Conservation (phyloP, 805 yeast genomes). For the Candida easanensis region DNA sequence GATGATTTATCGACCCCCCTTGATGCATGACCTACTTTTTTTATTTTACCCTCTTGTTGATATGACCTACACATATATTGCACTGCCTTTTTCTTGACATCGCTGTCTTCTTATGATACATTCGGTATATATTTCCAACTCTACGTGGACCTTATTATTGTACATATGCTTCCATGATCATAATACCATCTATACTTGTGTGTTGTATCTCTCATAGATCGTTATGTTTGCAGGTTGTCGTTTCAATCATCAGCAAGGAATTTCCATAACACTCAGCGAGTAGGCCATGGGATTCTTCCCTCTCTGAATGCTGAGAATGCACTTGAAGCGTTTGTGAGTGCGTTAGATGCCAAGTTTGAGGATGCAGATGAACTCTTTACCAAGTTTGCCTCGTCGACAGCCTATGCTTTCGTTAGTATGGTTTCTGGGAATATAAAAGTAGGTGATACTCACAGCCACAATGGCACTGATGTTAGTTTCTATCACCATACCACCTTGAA, state of each 20-base stretch:
- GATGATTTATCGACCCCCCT: background rate
- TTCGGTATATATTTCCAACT: background rate
- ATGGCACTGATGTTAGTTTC: slow-evolving; percentile 84
- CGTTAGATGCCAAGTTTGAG: slow-evolving; percentile 26
- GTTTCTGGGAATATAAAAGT: background rate
- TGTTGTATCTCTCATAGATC: background rate
- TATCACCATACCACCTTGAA: slow-evolving; percentile 97
- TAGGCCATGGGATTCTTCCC: slow-evolving; percentile 28
- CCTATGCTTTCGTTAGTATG: slow-evolving; percentile 26
- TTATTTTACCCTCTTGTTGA: background rate
- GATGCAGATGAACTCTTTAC: slow-evolving; percentile 14
- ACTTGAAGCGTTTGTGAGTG: slow-evolving; percentile 30
- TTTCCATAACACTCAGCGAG: slow-evolving; percentile 5
- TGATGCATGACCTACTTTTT: background rate
- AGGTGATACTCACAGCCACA: slow-evolving; percentile 45
- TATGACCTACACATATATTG: background rate
- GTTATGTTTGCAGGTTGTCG: background rate
- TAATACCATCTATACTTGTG: background rate
- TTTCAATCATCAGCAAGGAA: background rate
- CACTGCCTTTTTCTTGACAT: no score
- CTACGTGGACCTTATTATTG: background rate
- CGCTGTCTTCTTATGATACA: no score
- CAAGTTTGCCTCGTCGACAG: slow-evolving; percentile 63
- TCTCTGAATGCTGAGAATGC: slow-evolving; percentile 28
- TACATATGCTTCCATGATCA: background rate